Evolutionary conservation across 768 basidiomycete species (phyloP).

Genomic region (Stropharia rugosoannulata): DNA sequence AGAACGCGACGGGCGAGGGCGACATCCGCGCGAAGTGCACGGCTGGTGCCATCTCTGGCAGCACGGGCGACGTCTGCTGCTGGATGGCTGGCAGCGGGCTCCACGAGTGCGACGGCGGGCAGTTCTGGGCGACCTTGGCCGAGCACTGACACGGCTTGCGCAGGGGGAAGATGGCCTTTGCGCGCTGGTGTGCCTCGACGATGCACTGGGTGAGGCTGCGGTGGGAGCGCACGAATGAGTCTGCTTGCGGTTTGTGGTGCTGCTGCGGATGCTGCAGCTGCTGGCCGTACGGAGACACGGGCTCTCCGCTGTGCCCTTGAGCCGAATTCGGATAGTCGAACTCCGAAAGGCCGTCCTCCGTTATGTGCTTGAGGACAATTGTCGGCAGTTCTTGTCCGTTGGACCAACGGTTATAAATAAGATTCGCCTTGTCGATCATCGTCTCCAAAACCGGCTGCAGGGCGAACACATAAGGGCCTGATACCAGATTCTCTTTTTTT

Average conservation of each 20-base stretch:
- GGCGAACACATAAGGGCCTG: slow-evolving; percentile 1
- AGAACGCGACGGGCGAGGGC: slow-evolving; percentile 3
- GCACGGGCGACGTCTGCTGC: slow-evolving; percentile 31
- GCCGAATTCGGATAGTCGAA: slow-evolving; percentile 4
- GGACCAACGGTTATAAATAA: slow-evolving; percentile 47
- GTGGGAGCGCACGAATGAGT: slow-evolving; percentile 42
- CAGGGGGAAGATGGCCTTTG: slow-evolving; percentile 39
- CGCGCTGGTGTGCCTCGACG: slow-evolving; percentile 45
- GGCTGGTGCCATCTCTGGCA: slow-evolving; percentile 27
- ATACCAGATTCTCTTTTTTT: neutral
- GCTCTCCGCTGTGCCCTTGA: neutral
- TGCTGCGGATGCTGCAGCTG: slow-evolving; percentile 14
- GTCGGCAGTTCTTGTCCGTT: slow-evolving; percentile 43
- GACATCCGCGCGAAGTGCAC: slow-evolving; percentile 12
- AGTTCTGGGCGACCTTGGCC: slow-evolving; percentile 19
- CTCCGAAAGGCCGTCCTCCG: slow-evolving; percentile 26
- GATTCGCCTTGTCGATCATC: slow-evolving; percentile 51
- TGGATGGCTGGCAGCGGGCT: slow-evolving; percentile 36
- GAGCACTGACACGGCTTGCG: slow-evolving; percentile 46
- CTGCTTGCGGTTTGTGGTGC: slow-evolving; percentile 15
- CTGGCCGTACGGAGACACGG: neutral
- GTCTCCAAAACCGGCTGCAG: slow-evolving; percentile 45
- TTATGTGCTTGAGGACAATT: slow-evolving; percentile 37
- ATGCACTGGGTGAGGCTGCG: slow-evolving; percentile 44
- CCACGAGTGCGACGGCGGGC: slow-evolving; percentile 47